These are phyloP conservation scores for Lichenothelia convexa DNA, from an alignment of 495 filamentous ascomycete genomes.

Conservation along the genomic window DNA sequence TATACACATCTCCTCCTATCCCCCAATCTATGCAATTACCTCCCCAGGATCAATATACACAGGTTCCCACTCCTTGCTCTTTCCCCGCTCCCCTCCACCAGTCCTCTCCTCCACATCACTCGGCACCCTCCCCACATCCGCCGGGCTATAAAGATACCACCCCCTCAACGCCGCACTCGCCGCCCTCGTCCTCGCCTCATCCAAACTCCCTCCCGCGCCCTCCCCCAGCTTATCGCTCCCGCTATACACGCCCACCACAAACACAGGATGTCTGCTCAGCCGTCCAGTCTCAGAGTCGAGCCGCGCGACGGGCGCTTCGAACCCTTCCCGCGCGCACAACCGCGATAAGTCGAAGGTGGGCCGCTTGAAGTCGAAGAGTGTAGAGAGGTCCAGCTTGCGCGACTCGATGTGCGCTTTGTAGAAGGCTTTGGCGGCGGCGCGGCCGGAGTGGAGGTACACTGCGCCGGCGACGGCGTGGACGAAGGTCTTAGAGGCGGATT, in stretches of 20 bases:
- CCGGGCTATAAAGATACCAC: slow-evolving; percentile 81
- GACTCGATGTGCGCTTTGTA: slow-evolving; percentile 65
- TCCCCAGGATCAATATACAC: slow-evolving; percentile 78
- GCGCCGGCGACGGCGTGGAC: slow-evolving; percentile 67
- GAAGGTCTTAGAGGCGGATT: slow-evolving; percentile 39
- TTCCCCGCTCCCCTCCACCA: slow-evolving; percentile 24
- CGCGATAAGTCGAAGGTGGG: slow-evolving; percentile 63
- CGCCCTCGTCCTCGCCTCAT: slow-evolving; percentile 59
- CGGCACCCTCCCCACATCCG: slow-evolving; percentile 42
- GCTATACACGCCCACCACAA: slow-evolving; percentile 83
- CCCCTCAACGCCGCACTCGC: slow-evolving; percentile 68
- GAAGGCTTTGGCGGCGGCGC: slow-evolving; percentile 56
- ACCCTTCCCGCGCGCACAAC: slow-evolving; percentile 73
- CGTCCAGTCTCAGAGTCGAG: slow-evolving; percentile 80
- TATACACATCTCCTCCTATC: too few relatives aligned
- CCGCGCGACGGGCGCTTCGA: slow-evolving; percentile 71
- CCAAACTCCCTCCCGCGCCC: slow-evolving; percentile 52
- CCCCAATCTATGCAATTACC: slow-evolving; percentile 57
- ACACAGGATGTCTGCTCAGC: slow-evolving; percentile 64
- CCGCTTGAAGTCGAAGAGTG: slow-evolving; percentile 63
- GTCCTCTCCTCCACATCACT: slow-evolving; percentile 72
- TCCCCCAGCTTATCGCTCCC: slow-evolving; percentile 81
- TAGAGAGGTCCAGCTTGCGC: slow-evolving; percentile 54
- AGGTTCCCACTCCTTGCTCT: slow-evolving; percentile 55
- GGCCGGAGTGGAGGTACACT: slow-evolving; percentile 62